phyloP scores from a whole-genome alignment of 305 asterid species.

The Solanum hybrid region DNA sequence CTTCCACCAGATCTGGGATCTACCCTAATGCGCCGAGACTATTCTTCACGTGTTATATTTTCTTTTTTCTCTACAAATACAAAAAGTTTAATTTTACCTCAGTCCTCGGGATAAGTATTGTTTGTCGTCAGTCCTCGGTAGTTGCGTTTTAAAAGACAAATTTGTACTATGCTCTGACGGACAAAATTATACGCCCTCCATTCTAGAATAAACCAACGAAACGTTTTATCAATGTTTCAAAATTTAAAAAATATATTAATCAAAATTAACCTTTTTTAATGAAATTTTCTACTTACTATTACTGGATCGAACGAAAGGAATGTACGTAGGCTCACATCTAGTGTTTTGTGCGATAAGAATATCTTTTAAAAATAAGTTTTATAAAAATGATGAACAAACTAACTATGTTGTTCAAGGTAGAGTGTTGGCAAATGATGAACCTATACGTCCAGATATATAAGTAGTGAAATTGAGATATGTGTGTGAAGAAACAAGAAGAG shows the following conservation, averaged over 20 bases:
- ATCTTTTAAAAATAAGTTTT: too few species aligned
- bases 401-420: too few species aligned
- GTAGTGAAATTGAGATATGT: too few species aligned
- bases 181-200: background rate
- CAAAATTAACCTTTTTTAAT: background rate
- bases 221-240: background rate
- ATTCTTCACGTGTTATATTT: background rate
- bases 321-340: too few species aligned
- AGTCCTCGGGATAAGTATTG: background rate
- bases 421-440: too few species aligned
- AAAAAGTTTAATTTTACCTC: background rate
- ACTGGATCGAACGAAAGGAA: too few species aligned
- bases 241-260: background rate
- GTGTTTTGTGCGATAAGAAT: background rate
- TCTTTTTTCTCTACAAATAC: background rate
- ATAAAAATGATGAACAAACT: accelerated
- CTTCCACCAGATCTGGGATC: slow-evolving; percentile 6
- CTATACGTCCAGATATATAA: too few species aligned
- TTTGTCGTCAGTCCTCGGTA: background rate
- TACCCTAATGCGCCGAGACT: background rate
- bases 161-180: background rate
- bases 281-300: background rate
- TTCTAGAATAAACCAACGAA: background rate
- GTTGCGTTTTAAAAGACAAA: background rate
- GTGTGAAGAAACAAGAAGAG: background rate